A percentile compares a stretch with the other conserved stretches of the same genome.
These are phyloP conservation scores for Lentinus brumalis DNA, from an alignment of 768 basidiomycete species.

Conservation along the genomic window DNA sequence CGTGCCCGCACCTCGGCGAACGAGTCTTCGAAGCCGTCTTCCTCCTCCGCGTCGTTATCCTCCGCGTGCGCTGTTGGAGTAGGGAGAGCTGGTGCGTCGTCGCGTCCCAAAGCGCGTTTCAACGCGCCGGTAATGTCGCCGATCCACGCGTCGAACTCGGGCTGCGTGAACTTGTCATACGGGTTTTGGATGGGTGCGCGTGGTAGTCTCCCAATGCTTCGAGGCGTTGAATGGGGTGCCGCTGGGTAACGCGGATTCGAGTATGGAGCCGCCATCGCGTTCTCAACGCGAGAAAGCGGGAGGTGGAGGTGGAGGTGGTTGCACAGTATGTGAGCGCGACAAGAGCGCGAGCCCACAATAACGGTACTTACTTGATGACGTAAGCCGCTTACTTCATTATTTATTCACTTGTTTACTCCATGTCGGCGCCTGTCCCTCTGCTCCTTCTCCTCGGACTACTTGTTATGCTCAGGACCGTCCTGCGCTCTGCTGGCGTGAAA, in stretches of 20 bases:
- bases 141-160: conserved; percentile 74
- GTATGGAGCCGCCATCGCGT: conserved; percentile 24
- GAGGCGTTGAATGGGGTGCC: conserved; percentile 26
- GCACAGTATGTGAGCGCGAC: neutral
- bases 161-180: conserved; percentile 70
- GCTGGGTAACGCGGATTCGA: conserved; percentile 21
- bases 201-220: conserved; percentile 18
- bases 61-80: conserved; percentile 7
- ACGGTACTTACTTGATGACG: too few relatives aligned
- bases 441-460: neutral
- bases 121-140: conserved; percentile 60
- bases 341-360: neutral
- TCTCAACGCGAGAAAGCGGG: neutral
- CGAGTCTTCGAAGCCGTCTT: conserved; percentile 48
- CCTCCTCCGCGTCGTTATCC: conserved; percentile 33
- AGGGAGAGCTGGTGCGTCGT: conserved; percentile 18
- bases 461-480: neutral
- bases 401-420: too few relatives aligned
- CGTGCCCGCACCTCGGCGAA: conserved; percentile 56
- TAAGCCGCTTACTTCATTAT: too few relatives aligned
- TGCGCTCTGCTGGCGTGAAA: neutral
- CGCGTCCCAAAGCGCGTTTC: conserved; percentile 57
- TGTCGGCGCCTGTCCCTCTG: too few relatives aligned
- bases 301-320: neutral
- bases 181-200: conserved; percentile 67